These are phyloP conservation scores for Nicotiana sylvestris DNA, from an alignment of 257 asterid species.

Conservation along the genomic window DNA sequence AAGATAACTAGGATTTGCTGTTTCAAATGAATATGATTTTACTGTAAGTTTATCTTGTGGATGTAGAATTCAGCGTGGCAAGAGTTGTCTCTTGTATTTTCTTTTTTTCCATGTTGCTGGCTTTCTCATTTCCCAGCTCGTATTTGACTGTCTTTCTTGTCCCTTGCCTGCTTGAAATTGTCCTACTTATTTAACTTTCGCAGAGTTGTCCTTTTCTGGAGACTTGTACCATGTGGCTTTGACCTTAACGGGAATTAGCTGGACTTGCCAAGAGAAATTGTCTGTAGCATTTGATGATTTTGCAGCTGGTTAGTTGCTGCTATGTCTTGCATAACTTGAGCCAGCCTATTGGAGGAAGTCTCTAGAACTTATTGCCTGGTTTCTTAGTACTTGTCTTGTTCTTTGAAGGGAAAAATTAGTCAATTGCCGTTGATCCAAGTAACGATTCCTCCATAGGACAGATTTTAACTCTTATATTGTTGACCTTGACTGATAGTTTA, in stretches of 20 bases:
- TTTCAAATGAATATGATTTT: background rate
- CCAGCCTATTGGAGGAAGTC: too few relatives aligned
- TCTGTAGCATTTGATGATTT: background rate
- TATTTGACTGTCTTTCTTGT: background rate
- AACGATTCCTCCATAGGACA: background rate
- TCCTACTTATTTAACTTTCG: background rate
- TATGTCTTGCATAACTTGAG: background rate
- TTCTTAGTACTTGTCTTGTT: too few relatives aligned
- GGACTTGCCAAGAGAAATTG: background rate
- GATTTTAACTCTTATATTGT: background rate
- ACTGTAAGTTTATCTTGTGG: background rate
- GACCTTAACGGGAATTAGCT: background rate
- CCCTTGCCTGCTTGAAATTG: constrained; percentile 2
- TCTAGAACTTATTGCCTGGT: background rate
- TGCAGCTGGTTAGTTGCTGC: background rate
- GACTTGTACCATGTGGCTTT: background rate
- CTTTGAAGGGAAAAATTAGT: background rate
- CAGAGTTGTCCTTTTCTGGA: background rate
- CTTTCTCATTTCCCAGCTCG: background rate
- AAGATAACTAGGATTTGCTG: background rate
- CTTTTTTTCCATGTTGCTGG: background rate
- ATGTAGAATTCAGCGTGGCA: background rate
- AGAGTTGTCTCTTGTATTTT: background rate
- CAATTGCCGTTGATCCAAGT: background rate
- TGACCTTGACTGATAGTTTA: background rate